Evolutionary conservation across 345 rosid species (phyloP), one percentile per base, ranked within the genome.

Genomic region (Noccaea caerulescens): DNA sequence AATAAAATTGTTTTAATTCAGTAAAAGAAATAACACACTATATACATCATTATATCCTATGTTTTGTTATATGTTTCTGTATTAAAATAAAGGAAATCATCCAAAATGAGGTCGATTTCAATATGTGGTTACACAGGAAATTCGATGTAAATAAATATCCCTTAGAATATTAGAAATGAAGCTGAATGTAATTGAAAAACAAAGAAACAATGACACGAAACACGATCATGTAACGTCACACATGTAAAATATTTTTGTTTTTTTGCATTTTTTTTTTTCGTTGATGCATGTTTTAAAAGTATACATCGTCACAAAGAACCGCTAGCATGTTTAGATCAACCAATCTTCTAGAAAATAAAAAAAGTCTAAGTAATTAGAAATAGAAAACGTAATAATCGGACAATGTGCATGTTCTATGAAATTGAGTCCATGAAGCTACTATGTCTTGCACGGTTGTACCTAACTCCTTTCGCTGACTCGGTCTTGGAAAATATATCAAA

Each of bases 381-480:
- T 18, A 34, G n/a, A 68, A 43, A 43, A 44, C 47, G 58, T 46
- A 46, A 14, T 58, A 13, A 69, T 36, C 20, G 49, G 49, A 58
- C 41, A 69, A 58, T 25, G 45, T 47, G 39, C 66, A 47, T 37
- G 73, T 58, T 58, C 57, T 46, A 57, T 46, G 66, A 69, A 58
- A 69, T 46, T 47, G 66, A 69, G 73, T 69, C 66, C 66, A 47
- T 47, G 1, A 69, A 69, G 66, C 18, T 16, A 16, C 57, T 58
- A 58, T 13, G 38, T 37, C 49, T 69, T 69, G 49, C 66, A 58
- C 66, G 18, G 66, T 69, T 69, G 38, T 10, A 47, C 73, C 66
- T 46, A 58, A 69, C 73, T 58, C 11, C 8, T 46, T 16, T 36
- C 8, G 11, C 7, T 37, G 57, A 47, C 66, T 47, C 0, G 12